phyloP scores from a whole-genome alignment of 371 early-diverging fungal species.

The Saksenaea vasiformis region DNA sequence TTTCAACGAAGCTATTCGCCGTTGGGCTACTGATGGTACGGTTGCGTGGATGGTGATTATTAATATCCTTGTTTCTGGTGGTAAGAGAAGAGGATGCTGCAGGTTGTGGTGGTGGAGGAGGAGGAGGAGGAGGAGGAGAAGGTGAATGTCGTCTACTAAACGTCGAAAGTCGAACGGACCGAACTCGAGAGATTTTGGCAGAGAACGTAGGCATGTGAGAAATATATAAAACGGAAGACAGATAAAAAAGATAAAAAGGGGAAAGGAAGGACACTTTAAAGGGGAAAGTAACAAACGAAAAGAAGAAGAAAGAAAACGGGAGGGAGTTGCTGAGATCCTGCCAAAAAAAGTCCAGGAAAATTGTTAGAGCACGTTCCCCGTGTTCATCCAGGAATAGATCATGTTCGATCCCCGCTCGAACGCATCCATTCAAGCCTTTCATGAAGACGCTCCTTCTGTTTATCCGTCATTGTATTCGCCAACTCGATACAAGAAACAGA shows the following conservation, averaged over 20 bases:
- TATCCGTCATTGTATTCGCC: constrained; percentile 7
- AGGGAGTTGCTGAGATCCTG: constrained; percentile 25
- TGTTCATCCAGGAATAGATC: constrained; percentile 1
- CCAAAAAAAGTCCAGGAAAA: constrained; percentile 30
- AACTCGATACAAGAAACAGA: not conserved
- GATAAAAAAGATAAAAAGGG: constrained; percentile 10
- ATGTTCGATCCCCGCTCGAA: not conserved
- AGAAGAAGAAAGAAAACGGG: constrained; percentile 4
- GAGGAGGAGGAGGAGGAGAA: constrained; percentile 2
- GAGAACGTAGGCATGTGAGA: constrained; percentile 30
- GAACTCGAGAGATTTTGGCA: constrained; percentile 35
- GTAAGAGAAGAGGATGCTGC: constrained; percentile 13
- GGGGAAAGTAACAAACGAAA: constrained; percentile 9
- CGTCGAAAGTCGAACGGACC: constrained; percentile 34
- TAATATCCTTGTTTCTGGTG: constrained; percentile 1
- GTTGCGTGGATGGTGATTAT: constrained; percentile 2
- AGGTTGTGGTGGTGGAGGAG: constrained; percentile 7
- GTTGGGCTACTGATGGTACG: constrained; percentile 7
- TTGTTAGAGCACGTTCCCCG: constrained; percentile 30
- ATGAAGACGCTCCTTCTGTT: constrained; percentile 14
- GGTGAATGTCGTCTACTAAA: constrained; percentile 16
- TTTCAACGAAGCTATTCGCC: constrained; percentile 35
- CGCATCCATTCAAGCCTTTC: not conserved
- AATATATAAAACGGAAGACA: not conserved
- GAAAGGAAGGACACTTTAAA: constrained; percentile 9